Base-by-base conservation (phyloP, 129 eudicot species). In the Helichrysum umbraculigerum region DNA sequence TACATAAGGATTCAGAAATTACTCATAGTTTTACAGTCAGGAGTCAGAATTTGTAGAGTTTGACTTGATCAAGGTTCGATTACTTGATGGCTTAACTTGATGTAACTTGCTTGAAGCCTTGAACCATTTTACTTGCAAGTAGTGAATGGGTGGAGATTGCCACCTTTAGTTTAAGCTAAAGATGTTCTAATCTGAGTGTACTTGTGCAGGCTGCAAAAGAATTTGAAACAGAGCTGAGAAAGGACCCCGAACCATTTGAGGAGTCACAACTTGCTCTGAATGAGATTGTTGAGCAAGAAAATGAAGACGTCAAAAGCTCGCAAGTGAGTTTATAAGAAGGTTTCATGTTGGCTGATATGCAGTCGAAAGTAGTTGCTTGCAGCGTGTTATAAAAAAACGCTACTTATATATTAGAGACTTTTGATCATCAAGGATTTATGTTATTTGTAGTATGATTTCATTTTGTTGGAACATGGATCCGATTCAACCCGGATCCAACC, bases 131-230 rank as follows among this genome's bases (percentile, higher is more conserved):
- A 0, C 28, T 25, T 25, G 28, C 28, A 25, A 25, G 28, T 25
- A 44, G 51, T 44, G n/a, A 47, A 47, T 47, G 6, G 10, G 54
- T 47, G n/a, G 17, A 44, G 12, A 44, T 44, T 44, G 17, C 5
- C 0, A 2, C 15, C 14, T 42, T 42, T 42, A 25, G 28, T 1
- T 25, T 25, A 25, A 25, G 28, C 9, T 19, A 32, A 14, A 37
- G 11, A 41, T 34, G 63, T 51, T 28, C 57, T 81, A 69, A 78
- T 70, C 34, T 50, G 8, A 19, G 22, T 41, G 14, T 19, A 79
- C 29, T 20, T 15, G 5, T 82, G 77, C 84, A 91, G 94, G 97
- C 94, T 30, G 94, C 97, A 66, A 91, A 91, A 78, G 94, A 91
- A 65, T 91, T 88, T 69, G 94, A 91, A 74, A 62, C 91, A 4